Conservation (phyloP, 2,329 filamentous ascomycete genomes). For the Stenocarpella maydis region DNA sequence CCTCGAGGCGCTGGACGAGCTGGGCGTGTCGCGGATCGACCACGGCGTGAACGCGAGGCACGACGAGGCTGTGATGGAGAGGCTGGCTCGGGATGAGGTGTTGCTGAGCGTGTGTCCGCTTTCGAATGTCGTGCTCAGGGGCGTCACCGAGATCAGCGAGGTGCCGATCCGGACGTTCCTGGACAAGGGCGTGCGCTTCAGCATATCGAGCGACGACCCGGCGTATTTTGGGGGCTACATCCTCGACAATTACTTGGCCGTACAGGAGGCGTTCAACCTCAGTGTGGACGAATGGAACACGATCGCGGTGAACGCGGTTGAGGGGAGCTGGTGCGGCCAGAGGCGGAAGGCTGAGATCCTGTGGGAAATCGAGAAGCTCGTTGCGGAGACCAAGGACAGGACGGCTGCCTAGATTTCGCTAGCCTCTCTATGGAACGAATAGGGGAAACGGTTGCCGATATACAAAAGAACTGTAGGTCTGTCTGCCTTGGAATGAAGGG, state of each 20-base stretch:
- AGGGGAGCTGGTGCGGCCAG: constrained; percentile 74
- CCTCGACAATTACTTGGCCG: constrained; percentile 77
- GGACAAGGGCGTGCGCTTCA: constrained; percentile 71
- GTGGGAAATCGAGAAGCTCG: constrained; percentile 51
- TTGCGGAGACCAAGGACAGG: constrained; percentile 39
- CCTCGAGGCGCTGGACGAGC: constrained; percentile 65
- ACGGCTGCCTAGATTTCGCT: constrained; percentile 21
- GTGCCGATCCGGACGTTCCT: constrained; percentile 71
- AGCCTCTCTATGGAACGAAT: neutral
- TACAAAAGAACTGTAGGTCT: neutral
- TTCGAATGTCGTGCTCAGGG: constrained; percentile 73
- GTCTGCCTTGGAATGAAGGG: neutral
- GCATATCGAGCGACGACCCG: constrained; percentile 78
- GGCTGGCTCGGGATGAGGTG: constrained; percentile 64
- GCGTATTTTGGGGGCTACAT: constrained; percentile 81
- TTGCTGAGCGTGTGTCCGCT: constrained; percentile 77
- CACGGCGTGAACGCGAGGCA: constrained; percentile 74
- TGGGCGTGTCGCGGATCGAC: constrained; percentile 74
- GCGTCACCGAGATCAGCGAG: constrained; percentile 59
- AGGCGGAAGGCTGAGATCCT: constrained; percentile 69
- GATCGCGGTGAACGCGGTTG: constrained; percentile 68
- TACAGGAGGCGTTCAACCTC: constrained; percentile 75
- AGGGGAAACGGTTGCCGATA: neutral
- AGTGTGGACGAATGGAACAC: constrained; percentile 70
- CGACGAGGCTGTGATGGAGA: constrained; percentile 64